Evolutionary conservation across 2,329 filamentous ascomycete species (phyloP).

Genomic region (Fusarium sp.): DNA sequence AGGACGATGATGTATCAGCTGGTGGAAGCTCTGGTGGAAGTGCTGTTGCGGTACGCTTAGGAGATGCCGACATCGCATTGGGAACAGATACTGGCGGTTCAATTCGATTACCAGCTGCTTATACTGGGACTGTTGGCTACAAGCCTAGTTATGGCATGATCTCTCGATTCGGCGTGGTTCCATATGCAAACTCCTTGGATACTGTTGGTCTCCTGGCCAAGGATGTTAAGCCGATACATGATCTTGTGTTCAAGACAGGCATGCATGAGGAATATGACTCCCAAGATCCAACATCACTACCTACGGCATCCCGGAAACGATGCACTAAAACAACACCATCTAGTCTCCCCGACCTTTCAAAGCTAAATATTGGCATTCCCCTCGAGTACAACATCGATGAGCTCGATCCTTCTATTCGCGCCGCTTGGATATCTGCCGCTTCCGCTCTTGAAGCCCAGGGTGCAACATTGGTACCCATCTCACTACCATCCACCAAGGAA

Average conservation of each 20-base stretch:
- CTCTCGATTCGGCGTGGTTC: conserved; percentile 86
- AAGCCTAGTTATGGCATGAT: conserved; percentile 93
- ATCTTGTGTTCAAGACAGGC: conserved; percentile 62
- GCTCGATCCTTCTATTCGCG: conserved; percentile 74
- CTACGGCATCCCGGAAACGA: conserved; percentile 63
- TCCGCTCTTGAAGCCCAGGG: conserved; percentile 70
- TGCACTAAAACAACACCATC: conserved; percentile 51
- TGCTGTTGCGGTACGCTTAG: conserved; percentile 80
- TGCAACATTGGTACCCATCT: conserved; percentile 78
- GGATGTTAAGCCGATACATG: conserved; percentile 62
- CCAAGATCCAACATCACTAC: conserved; percentile 80
- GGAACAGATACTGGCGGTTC: conserved; percentile 96
- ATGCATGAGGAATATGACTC: conserved; percentile 69
- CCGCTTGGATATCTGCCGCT: conserved; percentile 75
- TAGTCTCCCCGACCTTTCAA: conserved; percentile 43
- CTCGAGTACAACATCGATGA: conserved; percentile 90
- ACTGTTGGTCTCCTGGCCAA: conserved; percentile 82
- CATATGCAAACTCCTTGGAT: conserved; percentile 92
- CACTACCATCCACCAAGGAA: conserved; percentile 83
- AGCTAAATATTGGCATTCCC: conserved; percentile 66
- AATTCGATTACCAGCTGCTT: conserved; percentile 87
- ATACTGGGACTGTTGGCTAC: conserved; percentile 84
- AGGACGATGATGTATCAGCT: conserved; percentile 66
- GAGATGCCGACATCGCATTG: conserved; percentile 71
- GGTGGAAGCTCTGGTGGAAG: conserved; percentile 95